A percentile compares a stretch with the other conserved stretches of the same genome.
Evolutionary conservation across 2,329 filamentous ascomycete species (phyloP).

Genomic region (Sclerotiophoma versabilis): DNA sequence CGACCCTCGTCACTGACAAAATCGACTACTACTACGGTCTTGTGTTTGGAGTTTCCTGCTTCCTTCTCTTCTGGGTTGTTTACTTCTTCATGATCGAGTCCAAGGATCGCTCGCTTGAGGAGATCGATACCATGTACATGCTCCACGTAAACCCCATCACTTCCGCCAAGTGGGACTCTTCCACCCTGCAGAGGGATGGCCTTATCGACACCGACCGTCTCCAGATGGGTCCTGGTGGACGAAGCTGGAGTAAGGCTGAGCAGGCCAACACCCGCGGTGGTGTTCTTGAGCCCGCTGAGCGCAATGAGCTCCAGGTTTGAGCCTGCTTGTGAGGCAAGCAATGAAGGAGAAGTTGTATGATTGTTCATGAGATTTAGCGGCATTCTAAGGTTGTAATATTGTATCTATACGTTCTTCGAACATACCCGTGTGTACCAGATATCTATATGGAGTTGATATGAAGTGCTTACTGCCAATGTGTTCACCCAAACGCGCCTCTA

Average conservation of each 20-base stretch:
- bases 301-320: constrained; percentile 32
- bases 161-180: constrained; percentile 60
- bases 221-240: constrained; percentile 42
- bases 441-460: too few relatives aligned
- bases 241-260: constrained; percentile 44
- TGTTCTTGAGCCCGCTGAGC: constrained; percentile 34
- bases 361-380: constrained; percentile 9
- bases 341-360: constrained; percentile 6
- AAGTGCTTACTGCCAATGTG: neutral
- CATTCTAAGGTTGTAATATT: constrained; percentile 9
- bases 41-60: constrained; percentile 75
- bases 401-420: constrained; percentile 5
- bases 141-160: constrained; percentile 69
- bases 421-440: neutral
- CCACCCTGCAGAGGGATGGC: constrained; percentile 39
- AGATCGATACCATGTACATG: constrained; percentile 77
- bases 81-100: constrained; percentile 83
- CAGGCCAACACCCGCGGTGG: constrained; percentile 30
- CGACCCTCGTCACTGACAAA: constrained; percentile 74
- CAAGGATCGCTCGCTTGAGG: constrained; percentile 76
- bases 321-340: neutral
- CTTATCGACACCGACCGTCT: constrained; percentile 43
- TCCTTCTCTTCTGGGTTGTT: constrained; percentile 69
- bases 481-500: too few relatives aligned
- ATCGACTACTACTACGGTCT: constrained; percentile 79